Base-by-base conservation (phyloP, 345 rosid species). In the Sapria himalayana region DNA sequence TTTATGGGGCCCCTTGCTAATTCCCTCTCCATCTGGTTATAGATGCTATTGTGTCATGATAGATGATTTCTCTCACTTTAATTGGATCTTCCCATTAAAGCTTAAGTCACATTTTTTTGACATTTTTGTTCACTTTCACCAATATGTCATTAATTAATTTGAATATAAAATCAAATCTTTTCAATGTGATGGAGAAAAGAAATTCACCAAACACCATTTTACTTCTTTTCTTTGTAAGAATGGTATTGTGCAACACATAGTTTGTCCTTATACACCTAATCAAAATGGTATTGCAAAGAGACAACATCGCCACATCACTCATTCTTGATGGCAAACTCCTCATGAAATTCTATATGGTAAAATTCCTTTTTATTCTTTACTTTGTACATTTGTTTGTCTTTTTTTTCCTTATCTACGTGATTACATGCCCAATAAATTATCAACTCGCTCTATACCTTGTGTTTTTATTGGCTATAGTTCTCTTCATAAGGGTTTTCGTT, bases 161-260 rank as follows among this genome's bases (percentile, higher is more conserved):
- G 1, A 4, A 3, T 3, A 5, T 8, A 11, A 1, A 17, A 35
- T 58, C 25, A 39, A 48, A n/a, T 14, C 5, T 5, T 39, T 48
- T 47, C 32, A 7, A 4, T 22, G n/a, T 5, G 43, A 47, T 11
- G 31, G 25, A 11, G 43, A 49, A 14, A 53, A 48, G 1, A 44
- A 41, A 25, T 55, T 39, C 10, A 9, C 7, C 7, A 29, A 11
- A 7, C 18, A 6, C 13, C 4, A 5, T 5, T 45, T 41, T 20
- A 7, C 10, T 4, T 7, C 19, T 10, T 14, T 8, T 32, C 14
- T 55, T 14, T 0, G 4, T 2, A 2, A 10, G 2, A 1, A 37
- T 22, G 39, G 46, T 0, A 48, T 53, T 11, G 0, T 1, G 2
- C 22, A 21, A 15, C 9, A 37, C 5, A 9, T 35, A 3, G 41